Evolutionary conservation across 73 alveolate species (phyloP).

Genomic region (Vitrella brassicaformis): DNA sequence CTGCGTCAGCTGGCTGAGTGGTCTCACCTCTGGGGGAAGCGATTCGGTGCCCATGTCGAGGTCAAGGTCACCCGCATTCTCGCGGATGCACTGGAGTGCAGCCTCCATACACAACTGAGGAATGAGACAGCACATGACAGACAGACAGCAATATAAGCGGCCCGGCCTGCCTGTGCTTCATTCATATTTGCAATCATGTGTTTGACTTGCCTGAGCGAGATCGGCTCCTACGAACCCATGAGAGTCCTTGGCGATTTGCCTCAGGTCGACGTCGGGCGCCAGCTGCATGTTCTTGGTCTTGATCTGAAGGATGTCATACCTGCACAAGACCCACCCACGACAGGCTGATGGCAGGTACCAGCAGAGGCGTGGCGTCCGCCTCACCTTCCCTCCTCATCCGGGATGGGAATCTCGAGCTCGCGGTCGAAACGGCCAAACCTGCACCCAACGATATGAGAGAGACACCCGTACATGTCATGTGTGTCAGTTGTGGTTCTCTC

Average conservation of each 20-base stretch:
- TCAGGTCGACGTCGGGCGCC: constrained; percentile 73
- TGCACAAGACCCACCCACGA: too few species aligned
- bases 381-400: constrained; percentile 91
- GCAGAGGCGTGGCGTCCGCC: too few species aligned
- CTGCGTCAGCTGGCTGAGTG: too few species aligned
- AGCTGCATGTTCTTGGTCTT: constrained; percentile 92
- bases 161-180: neutral
- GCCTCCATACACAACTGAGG: constrained; percentile 68
- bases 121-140: neutral
- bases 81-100: constrained; percentile 76
- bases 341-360: too few species aligned
- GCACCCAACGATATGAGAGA: neutral
- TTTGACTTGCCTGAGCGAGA: constrained; percentile 54
- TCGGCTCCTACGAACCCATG: constrained; percentile 61
- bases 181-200: too few species aligned
- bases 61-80: constrained; percentile 2
- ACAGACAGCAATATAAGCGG: neutral
- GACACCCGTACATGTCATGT: too few species aligned
- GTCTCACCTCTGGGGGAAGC: constrained; percentile 6
- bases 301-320: constrained; percentile 63
- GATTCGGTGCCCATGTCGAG: constrained; percentile 16
- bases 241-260: constrained; percentile 54
- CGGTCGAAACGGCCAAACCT: constrained; percentile 86
- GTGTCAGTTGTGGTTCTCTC: too few species aligned
- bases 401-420: constrained; percentile 90